Percentiles rank a stretch among this genome's conserved stretches.
Conservation (phyloP, 2,329 filamentous ascomycete species). For the Conoideocrella luteorostrata region DNA sequence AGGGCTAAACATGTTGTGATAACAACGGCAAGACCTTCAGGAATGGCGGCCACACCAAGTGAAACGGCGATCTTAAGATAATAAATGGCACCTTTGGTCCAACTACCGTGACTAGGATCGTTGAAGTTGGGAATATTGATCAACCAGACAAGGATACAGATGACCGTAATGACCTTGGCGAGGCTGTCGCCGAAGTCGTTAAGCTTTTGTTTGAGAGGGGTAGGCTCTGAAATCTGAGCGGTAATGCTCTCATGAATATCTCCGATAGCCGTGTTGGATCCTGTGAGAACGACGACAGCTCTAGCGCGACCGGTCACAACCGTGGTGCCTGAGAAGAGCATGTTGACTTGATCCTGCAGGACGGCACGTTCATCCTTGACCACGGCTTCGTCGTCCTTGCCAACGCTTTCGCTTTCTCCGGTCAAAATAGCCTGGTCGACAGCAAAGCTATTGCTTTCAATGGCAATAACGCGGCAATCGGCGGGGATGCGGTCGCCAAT, state of each 20-base stretch:
- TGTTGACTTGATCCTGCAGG: slow-evolving; percentile 95
- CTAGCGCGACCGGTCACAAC: slow-evolving; percentile 91
- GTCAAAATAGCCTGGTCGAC: slow-evolving; percentile 97
- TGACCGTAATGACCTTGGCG: slow-evolving; percentile 96
- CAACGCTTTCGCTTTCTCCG: slow-evolving; percentile 94
- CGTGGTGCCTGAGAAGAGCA: slow-evolving; percentile 96
- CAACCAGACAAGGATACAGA: slow-evolving; percentile 93
- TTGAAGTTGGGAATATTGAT: slow-evolving; percentile 98
- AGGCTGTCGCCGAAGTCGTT: slow-evolving; percentile 96
- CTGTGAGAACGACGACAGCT: slow-evolving; percentile 85
- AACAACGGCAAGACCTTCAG: slow-evolving; percentile 93
- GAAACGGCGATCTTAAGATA: slow-evolving; percentile 99
- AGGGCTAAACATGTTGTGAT: slow-evolving; percentile 98
- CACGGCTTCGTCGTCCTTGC: slow-evolving; percentile 64
- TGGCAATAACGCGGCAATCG: slow-evolving; percentile 81
- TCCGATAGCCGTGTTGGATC: slow-evolving; percentile 86
- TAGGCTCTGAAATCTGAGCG: slow-evolving; percentile 94
- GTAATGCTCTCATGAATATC: slow-evolving; percentile 99
- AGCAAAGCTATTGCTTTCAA: slow-evolving; percentile 95
- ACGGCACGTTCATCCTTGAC: slow-evolving; percentile 79
- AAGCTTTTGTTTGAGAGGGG: slow-evolving; percentile 95
- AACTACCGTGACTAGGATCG: slow-evolving; percentile 86
- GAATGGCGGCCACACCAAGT: slow-evolving; percentile 94
- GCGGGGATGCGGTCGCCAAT: slow-evolving; percentile 92
- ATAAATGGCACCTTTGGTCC: slow-evolving; percentile 97